Evolutionary conservation across 805 yeast genomes (phyloP), one percentile per base, ranked within the genome.

Genomic region (Jamesozyma lodderae): DNA sequence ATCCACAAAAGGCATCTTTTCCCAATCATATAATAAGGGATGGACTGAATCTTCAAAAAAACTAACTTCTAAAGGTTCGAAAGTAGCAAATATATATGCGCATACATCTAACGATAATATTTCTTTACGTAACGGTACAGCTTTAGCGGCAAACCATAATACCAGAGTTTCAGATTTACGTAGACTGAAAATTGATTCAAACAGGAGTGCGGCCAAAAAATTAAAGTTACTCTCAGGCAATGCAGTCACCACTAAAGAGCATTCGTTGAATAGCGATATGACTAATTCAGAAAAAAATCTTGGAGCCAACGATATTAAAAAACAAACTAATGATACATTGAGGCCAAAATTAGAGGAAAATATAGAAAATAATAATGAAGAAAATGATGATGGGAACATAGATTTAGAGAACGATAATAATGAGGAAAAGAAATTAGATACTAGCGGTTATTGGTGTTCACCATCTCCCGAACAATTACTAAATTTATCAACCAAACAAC

Each of bases 361-460:
- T 10, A 17, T 11, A 4, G 20, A n/a, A 13, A 4, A 18, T 21
- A 6, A n/a, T n/a, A 20, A 32, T 10, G 27, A 26, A 7, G 30
- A 26, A 22, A 14, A 13, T 14, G 3, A 6, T 3, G 8, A 24
- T 6, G 29, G 25, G n/a, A 36, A 18, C 5, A 19, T 24, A n/a
- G 10, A 17, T 3, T 21, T 21, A 5, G 33, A 14, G 6, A 26
- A 22, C 9, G 33, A 33, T 10, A 31, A 25, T 11, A 24, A 33
- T 3, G 29, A 15, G 11, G 22, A 17, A 7, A 18, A 14, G 8
- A n/a, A 8, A 8, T 9, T 8, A 21, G 25, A 20, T 10, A 16
- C 9, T 18, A 32, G 46, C 4, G 82, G 72, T 3, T 82, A 82
- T 49, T 83, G 90, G 87, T 75, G 84, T 43, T 68, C 80, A 0